Conservation (phyloP, 2,329 filamentous ascomycete genomes). For the Pseudopithomyces chartarum region DNA sequence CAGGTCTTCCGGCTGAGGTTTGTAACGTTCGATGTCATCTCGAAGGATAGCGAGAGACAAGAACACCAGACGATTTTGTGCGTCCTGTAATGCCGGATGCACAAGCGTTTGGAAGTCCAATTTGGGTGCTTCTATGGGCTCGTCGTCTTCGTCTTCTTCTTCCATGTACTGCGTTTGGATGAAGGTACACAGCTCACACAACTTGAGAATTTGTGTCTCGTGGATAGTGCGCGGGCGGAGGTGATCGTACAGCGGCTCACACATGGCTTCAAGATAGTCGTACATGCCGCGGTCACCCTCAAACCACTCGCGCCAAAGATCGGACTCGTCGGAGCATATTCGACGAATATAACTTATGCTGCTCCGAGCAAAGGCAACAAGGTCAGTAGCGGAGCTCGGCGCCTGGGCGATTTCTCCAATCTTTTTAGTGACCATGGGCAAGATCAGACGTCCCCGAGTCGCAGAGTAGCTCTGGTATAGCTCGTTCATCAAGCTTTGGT, state of each 20-base stretch:
- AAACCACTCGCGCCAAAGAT: constrained; percentile 71
- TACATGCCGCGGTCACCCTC: constrained; percentile 66
- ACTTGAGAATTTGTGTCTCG: constrained; percentile 67
- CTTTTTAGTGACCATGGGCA: constrained; percentile 67
- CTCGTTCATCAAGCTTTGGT: constrained; percentile 69
- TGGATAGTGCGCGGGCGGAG: constrained; percentile 68
- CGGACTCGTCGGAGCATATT: constrained; percentile 70
- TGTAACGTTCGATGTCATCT: constrained; percentile 70
- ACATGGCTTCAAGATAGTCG: constrained; percentile 69
- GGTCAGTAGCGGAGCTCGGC: constrained; percentile 64
- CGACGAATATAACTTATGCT: constrained; percentile 69
- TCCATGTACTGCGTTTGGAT: constrained; percentile 70
- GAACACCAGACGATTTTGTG: constrained; percentile 70
- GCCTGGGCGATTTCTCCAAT: constrained; percentile 61
- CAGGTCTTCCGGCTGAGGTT: constrained; percentile 67
- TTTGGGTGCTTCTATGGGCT: constrained; percentile 56
- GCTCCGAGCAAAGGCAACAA: constrained; percentile 67
- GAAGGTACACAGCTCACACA: constrained; percentile 69
- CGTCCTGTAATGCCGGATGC: constrained; percentile 69
- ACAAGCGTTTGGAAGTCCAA: constrained; percentile 67
- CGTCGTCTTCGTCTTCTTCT: constrained; percentile 54
- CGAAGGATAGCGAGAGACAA: constrained; percentile 66
- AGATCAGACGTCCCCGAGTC: constrained; percentile 62
- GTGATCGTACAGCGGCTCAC: constrained; percentile 70
- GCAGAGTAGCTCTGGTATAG: constrained; percentile 67